Conservation (phyloP, 495 filamentous ascomycete genomes). For the Talaromyces wortmannii region DNA sequence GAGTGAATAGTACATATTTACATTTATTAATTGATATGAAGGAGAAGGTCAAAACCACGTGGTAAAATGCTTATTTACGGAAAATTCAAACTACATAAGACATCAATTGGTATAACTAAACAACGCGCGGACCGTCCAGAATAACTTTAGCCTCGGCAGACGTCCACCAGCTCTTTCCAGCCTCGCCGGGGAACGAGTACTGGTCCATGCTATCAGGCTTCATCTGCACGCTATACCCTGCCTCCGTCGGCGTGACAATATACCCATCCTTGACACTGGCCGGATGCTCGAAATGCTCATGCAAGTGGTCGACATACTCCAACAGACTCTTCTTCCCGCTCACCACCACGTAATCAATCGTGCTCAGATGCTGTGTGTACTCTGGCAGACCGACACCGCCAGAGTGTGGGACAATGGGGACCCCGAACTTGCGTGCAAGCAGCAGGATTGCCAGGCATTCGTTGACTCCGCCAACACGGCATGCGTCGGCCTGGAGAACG, state of each 20-base stretch:
- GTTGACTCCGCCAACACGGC: conserved; percentile 85
- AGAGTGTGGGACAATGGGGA: conserved; percentile 83
- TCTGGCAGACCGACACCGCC: conserved; percentile 90
- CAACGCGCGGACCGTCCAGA: conserved; percentile 44
- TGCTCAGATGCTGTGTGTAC: conserved; percentile 90
- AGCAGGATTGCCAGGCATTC: conserved; percentile 88
- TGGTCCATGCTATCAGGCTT: conserved; percentile 77
- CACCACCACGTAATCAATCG: conserved; percentile 90
- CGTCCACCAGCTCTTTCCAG: conserved; percentile 78
- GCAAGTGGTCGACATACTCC: conserved; percentile 90
- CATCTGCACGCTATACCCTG: conserved; percentile 92
- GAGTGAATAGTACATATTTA: neutral
- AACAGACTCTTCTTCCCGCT: conserved; percentile 73
- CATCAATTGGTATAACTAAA: conserved; percentile 9
- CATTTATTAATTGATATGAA: neutral
- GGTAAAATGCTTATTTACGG: neutral
- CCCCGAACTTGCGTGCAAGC: conserved; percentile 75
- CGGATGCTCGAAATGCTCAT: conserved; percentile 88
- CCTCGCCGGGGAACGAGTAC: conserved; percentile 67
- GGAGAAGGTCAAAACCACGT: neutral
- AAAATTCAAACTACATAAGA: conserved; percentile 2
- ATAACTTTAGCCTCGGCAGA: conserved; percentile 62
- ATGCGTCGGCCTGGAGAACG: conserved; percentile 87
- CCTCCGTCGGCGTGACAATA: conserved; percentile 74
- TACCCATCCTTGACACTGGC: conserved; percentile 75